Base-by-base conservation (phyloP, 2,329 filamentous ascomycete genomes). In the Rasamsonia emersonii region DNA sequence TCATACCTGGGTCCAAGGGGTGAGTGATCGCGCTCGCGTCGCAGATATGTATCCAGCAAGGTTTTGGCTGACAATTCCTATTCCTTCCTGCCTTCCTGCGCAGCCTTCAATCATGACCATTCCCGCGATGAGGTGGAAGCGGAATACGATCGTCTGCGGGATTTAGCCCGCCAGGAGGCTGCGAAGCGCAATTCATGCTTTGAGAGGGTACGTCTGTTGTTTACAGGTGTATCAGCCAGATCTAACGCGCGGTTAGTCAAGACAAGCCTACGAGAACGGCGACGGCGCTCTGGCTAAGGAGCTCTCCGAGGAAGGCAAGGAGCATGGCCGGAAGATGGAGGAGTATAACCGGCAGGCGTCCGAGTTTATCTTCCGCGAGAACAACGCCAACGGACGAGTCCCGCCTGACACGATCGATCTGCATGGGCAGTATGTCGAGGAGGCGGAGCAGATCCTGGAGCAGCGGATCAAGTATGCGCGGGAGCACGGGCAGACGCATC, bases 351-450 rank as follows among this genome's bases (percentile, higher is more conserved):
- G 75, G 43, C 86, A 94, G 59, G 91, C 91, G 1, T 85, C 84
- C 38, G 84, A 95, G 37, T 93, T 75, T 60, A 96, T 96, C 55
- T 95, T 98, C 67, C 80, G 86, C 24, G 86, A 89, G 64, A 95
- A 95, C 67, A 96, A 96, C 56, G 79, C 83, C 13, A 59, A 68
- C 3, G 83, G 77, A 11, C 77, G 81, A 39, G 81, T 93, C 7
- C 71, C 75, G 10, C 68, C 68, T 24, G 89, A 96, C 60, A 86
- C 82, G 6, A 88, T 98, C 47, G 91, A 98, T 62, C 70, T 98
- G 28, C 91, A 98, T 58, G 91, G 91, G 3, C 82, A 93, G 53
- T 95, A 82, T 50, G 88, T 94, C 37, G 85, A 94, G 56, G 91
- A 96, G 65, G 91, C 91, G 4, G 86, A 94, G 66, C 75, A 85